phyloP scores from a whole-genome alignment of 129 eudicot species.

The Dittrichia graveolens region DNA sequence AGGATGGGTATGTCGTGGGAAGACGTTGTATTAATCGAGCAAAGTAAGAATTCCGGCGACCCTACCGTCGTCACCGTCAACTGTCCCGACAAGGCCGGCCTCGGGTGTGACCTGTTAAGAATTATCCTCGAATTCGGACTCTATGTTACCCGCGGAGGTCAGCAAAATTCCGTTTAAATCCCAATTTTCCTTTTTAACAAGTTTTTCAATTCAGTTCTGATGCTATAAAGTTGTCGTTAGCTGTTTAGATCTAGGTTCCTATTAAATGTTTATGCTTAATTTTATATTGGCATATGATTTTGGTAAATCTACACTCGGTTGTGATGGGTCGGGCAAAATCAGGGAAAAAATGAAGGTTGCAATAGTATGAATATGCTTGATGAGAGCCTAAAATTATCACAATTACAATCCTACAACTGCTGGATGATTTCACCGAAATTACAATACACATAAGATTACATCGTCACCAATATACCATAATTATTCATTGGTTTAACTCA shows the following conservation, averaged over 20 bases:
- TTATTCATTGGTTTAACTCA: not conserved
- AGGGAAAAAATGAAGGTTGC: too few relatives aligned
- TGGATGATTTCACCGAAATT: not conserved
- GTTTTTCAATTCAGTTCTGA: not conserved
- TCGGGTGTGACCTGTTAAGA: conserved; percentile 66
- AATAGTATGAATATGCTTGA: too few relatives aligned
- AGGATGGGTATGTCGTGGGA: conserved; percentile 62
- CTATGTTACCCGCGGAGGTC: conserved; percentile 67
- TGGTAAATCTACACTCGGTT: not conserved
- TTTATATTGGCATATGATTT: not conserved
- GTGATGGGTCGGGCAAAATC: too few relatives aligned
- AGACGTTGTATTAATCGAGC: conserved; percentile 56
- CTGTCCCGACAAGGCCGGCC: conserved; percentile 75
- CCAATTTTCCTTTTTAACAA: not conserved
- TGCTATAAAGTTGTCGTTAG: not conserved
- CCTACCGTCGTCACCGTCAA: conserved; percentile 58
- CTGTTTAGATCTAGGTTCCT: conserved; percentile 16
- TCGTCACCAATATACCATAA: not conserved
- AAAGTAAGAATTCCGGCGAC: conserved; percentile 43
- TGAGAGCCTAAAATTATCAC: too few relatives aligned
- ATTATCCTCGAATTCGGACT: conserved; percentile 66
- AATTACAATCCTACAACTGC: too few relatives aligned
- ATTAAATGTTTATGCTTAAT: not conserved
- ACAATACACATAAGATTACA: not conserved
- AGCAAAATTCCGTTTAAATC: not conserved